These are phyloP conservation scores for Mycena maculata DNA, from an alignment of 768 basidiomycete species.

Conservation along the genomic window DNA sequence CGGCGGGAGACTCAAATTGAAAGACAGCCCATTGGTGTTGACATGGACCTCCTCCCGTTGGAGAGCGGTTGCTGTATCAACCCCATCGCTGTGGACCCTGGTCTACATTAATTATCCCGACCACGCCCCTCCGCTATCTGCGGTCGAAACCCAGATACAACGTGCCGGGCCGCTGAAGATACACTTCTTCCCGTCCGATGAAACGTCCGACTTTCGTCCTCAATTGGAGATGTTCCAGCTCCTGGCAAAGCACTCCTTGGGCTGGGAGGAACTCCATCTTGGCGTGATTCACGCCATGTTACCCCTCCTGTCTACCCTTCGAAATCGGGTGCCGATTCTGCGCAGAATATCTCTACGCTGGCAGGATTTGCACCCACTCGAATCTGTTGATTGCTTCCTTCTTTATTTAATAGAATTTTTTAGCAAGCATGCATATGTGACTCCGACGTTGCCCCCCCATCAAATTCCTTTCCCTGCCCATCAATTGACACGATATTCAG, in stretches of 20 bases:
- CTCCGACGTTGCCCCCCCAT: too few relatives aligned
- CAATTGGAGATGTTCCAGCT: not conserved
- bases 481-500: too few relatives aligned
- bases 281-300: not conserved
- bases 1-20: too few relatives aligned
- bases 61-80: slow-evolving; percentile 2
- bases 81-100: slow-evolving; percentile 1
- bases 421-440: too few relatives aligned
- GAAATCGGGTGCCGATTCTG: too few relatives aligned
- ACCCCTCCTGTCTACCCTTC: not conserved
- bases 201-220: not conserved
- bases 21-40: slow-evolving; percentile 1
- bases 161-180: not conserved
- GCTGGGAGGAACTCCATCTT: not conserved
- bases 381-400: too few relatives aligned
- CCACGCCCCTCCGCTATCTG: not conserved
- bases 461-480: too few relatives aligned
- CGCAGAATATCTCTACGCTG: too few relatives aligned
- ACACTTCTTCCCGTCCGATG: not conserved
- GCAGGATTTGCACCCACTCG: too few relatives aligned
- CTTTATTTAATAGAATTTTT: too few relatives aligned
- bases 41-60: not conserved
- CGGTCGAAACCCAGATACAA: not conserved
- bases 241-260: not conserved
- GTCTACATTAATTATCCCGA: not conserved